Percentiles rank a stretch among this genome's conserved stretches.
Conservation (phyloP, 1,139 yeast species). For the Geotrichum restrictum region DNA sequence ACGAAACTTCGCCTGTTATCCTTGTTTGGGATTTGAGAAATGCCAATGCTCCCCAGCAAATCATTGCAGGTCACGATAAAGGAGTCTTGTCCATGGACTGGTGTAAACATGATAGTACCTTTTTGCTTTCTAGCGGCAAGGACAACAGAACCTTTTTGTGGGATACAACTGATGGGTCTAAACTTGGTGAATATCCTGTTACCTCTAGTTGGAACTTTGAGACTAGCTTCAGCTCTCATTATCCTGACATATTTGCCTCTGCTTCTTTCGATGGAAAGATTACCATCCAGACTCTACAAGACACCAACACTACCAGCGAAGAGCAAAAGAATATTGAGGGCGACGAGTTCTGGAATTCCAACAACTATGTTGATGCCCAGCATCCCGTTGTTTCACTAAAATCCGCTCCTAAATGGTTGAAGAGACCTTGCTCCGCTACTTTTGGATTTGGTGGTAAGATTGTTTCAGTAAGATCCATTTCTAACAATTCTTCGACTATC, state of each 20-base stretch:
- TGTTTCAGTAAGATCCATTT: constrained; percentile 51
- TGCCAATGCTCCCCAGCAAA: constrained; percentile 78
- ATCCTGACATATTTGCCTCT: constrained; percentile 89
- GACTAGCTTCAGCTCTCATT: constrained; percentile 76
- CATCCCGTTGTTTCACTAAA: constrained; percentile 56
- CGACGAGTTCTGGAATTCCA: constrained; percentile 80
- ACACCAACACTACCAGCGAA: constrained; percentile 42
- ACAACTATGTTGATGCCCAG: constrained; percentile 60
- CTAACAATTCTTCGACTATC: constrained; percentile 43
- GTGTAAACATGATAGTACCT: constrained; percentile 78
- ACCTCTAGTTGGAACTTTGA: constrained; percentile 93
- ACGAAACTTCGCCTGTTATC: constrained; percentile 75
- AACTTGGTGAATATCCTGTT: constrained; percentile 83
- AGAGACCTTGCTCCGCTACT: constrained; percentile 66
- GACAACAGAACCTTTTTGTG: constrained; percentile 85
- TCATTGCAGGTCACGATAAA: constrained; percentile 75
- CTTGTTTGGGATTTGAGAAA: constrained; percentile 93
- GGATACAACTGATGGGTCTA: constrained; percentile 73
- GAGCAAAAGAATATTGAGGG: constrained; percentile 25
- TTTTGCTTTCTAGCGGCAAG: constrained; percentile 83
- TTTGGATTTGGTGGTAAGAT: constrained; percentile 95
- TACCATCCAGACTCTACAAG: constrained; percentile 81
- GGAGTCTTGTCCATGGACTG: constrained; percentile 91
- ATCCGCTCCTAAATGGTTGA: constrained; percentile 90
- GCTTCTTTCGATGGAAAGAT: constrained; percentile 92